phyloP scores from a whole-genome alignment of 176 grass and related monocot species.

The Elaeis guineensis region DNA sequence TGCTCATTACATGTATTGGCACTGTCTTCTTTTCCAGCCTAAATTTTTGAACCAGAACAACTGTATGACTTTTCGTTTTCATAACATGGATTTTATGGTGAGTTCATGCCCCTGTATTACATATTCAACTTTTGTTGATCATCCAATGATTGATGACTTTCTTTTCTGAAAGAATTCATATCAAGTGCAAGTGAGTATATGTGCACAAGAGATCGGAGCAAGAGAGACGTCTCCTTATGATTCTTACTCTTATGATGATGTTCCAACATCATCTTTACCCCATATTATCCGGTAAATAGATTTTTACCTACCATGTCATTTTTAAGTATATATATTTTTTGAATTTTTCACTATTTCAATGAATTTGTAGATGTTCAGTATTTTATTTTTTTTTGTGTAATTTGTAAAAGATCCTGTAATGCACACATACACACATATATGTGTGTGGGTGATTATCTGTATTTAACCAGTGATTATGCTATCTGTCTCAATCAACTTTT shows the following conservation, averaged over 20 bases:
- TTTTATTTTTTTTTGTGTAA: not conserved
- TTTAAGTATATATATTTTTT: constrained; percentile 17
- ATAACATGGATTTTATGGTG: constrained; percentile 48
- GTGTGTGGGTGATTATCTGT: no score
- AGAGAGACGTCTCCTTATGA: constrained; percentile 51
- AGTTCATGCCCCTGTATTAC: constrained; percentile 12
- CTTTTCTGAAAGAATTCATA: constrained; percentile 49
- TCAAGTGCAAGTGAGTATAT: constrained; percentile 53
- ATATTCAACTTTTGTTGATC: constrained; percentile 19
- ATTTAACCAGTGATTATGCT: no score
- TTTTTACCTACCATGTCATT: constrained; percentile 10
- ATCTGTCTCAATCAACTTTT: no score
- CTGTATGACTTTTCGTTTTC: constrained; percentile 57
- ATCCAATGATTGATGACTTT: constrained; percentile 22
- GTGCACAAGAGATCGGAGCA: constrained; percentile 56
- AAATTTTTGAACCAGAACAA: constrained; percentile 43
- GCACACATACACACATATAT: no score
- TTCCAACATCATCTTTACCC: constrained; percentile 56
- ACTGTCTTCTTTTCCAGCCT: constrained; percentile 28
- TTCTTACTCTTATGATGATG: constrained; percentile 58
- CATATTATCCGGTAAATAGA: constrained; percentile 50
- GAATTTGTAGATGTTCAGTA: not conserved
- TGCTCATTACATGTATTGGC: no score
- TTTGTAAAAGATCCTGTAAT: no score
- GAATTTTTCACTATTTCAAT: not conserved